Base-by-base conservation (phyloP, 108 stramenopile species). In the Fragilariopsis cylindrus region DNA sequence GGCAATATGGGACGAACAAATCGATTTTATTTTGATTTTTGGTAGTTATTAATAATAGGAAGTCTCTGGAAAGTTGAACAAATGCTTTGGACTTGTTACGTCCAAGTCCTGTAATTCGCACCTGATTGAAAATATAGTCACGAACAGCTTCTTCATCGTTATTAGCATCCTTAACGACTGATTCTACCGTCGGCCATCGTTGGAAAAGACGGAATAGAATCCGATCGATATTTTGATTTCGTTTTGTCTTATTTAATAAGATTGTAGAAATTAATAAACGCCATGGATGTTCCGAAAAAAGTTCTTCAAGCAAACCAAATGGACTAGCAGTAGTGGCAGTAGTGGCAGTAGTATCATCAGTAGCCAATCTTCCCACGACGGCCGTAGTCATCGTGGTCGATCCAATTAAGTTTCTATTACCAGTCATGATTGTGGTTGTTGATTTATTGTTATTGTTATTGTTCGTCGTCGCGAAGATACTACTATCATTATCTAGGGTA, bases 231-330 rank as follows among this genome's bases (percentile, higher is more conserved):
- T 63, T 63, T 62, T 88, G 85, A 7, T 47, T 53, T 5, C 90
- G 82, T 30, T 76, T 70, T 8, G 90, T 88, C n/a, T 82, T 70
- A 72, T 91, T 88, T 7, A 91, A 67, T 18, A 85, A 60, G 41
- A 91, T 91, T 7, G 87, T 85, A 5, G 81, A 84, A n/a, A 88
- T 48, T 9, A 91, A 46, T 2, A 91, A 65, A 57, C 76, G 76
- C 88, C 85, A 91, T 8, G 90, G 90, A 65, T 91, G 73, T 55
- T 83, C 65, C 4, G 71, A 52, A 63, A 88, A 88, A 16, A 91
- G 70, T 68, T 91, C 90, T 73, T 91, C 90, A 42, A 91, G 15
- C 39, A 91, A 63, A 45, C 90, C 90, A 39, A 91, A 80, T 13
- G 88, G 90, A 52, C 67, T 68, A 11, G 19, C 49, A 9, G 6